Evolutionary conservation across 2,329 filamentous ascomycete species (phyloP).

Genomic region (Simplicillium aogashimaense): DNA sequence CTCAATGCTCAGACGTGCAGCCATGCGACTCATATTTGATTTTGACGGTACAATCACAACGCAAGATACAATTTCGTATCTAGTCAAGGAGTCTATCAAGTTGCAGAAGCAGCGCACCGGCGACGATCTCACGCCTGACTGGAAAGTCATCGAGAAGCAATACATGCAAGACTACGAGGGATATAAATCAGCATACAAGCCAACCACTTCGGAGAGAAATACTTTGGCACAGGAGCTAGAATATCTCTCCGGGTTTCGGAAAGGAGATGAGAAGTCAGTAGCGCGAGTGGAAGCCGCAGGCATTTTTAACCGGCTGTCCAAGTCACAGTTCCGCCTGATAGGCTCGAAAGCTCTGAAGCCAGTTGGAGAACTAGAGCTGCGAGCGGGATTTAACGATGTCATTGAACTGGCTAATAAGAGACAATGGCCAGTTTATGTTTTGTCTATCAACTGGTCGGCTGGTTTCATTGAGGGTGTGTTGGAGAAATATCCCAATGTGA

Average conservation of each 20-base stretch:
- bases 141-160: slow-evolving; percentile 32
- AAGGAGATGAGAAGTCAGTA: slow-evolving; percentile 36
- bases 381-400: slow-evolving; percentile 28
- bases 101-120: slow-evolving; percentile 17
- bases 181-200: slow-evolving; percentile 24
- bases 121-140: slow-evolving; percentile 24
- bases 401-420: slow-evolving; percentile 14
- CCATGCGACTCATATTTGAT: slow-evolving; percentile 41
- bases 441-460: slow-evolving; percentile 43
- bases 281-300: slow-evolving; percentile 29
- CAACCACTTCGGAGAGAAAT: slow-evolving; percentile 20
- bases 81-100: slow-evolving; percentile 33
- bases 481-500: slow-evolving; percentile 16
- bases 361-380: slow-evolving; percentile 21
- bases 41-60: slow-evolving; percentile 51
- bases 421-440: slow-evolving; percentile 29
- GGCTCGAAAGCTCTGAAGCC: slow-evolving; percentile 23
- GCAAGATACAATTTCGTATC: slow-evolving; percentile 38
- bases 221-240: slow-evolving; percentile 26
- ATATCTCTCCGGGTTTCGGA: slow-evolving; percentile 31
- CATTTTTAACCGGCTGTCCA: slow-evolving; percentile 32
- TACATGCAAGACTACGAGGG: slow-evolving; percentile 32
- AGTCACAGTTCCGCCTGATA: slow-evolving; percentile 21
- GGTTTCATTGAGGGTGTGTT: slow-evolving; percentile 37
- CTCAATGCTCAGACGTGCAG: slow-evolving; percentile 4